A percentile compares a stretch with the other conserved stretches of the same genome.
phyloP scores from a whole-genome alignment of 169 alveolate species.

The Plasmodium blacklocki region DNA sequence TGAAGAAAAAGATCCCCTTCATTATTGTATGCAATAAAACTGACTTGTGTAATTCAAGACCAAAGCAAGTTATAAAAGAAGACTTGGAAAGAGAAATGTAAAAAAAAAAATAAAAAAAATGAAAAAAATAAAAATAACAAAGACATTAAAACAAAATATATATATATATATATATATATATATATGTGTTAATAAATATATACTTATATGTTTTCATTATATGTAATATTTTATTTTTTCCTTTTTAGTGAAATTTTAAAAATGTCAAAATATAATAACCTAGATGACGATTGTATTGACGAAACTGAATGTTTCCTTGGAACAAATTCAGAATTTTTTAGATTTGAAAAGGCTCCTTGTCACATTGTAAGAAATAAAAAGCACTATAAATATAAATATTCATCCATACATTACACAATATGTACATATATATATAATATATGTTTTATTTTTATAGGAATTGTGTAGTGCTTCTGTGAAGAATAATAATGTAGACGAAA shows the following conservation, averaged over 20 bases:
- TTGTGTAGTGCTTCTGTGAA: slow-evolving; percentile 54
- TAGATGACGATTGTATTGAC: slow-evolving; percentile 49
- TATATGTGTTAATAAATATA: neutral
- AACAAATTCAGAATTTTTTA: slow-evolving; percentile 54
- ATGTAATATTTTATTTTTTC: neutral
- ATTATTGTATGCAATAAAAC: slow-evolving; percentile 59
- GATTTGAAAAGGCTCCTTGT: slow-evolving; percentile 72
- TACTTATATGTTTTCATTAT: neutral
- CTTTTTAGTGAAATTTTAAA: slow-evolving; percentile 63
- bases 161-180: neutral
- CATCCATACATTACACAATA: neutral
- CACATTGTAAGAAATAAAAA: slow-evolving; percentile 18
- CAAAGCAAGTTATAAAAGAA: slow-evolving; percentile 68
- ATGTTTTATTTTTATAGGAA: slow-evolving; percentile 15
- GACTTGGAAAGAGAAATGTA: slow-evolving; percentile 74
- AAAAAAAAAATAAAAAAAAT: slow-evolving; percentile 7
- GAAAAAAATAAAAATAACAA: no score
- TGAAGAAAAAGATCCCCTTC: slow-evolving; percentile 45
- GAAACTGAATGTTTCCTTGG: slow-evolving; percentile 54
- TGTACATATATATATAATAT: neutral
- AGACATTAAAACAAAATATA: neutral
- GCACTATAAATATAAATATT: neutral
- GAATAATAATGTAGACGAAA: slow-evolving; percentile 40
- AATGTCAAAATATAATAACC: slow-evolving; percentile 64
- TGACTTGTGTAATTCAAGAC: slow-evolving; percentile 60